phyloP scores from a whole-genome alignment of 2,329 filamentous ascomycete genomes.

The Catunica adiposa region DNA sequence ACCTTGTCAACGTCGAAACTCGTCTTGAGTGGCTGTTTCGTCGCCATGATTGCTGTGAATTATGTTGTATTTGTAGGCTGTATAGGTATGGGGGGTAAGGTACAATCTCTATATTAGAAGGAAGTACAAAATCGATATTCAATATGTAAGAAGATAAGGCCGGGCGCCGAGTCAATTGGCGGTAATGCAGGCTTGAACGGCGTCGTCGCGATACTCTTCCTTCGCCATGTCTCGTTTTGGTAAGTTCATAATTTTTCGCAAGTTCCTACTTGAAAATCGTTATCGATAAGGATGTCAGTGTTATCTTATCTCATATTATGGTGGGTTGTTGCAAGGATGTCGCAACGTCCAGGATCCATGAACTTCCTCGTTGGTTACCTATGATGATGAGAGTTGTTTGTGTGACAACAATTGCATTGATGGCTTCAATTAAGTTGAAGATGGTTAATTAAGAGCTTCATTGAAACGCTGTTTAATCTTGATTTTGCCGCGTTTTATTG shows the following conservation, averaged over 20 bases:
- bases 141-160: slow-evolving; percentile 10
- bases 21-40: slow-evolving; percentile 54
- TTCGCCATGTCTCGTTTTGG: background rate
- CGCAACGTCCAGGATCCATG: background rate
- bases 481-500: too few relatives aligned
- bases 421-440: too few relatives aligned
- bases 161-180: background rate
- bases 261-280: slow-evolving; percentile 15
- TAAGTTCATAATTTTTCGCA: slow-evolving; percentile 10
- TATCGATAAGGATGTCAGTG: slow-evolving; percentile 9
- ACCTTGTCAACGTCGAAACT: slow-evolving; percentile 74
- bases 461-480: too few relatives aligned
- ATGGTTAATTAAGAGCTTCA: too few relatives aligned
- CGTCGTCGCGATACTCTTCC: background rate
- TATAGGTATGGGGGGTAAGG: too few relatives aligned
- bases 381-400: too few relatives aligned
- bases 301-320: slow-evolving; percentile 12
- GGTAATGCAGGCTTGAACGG: background rate
- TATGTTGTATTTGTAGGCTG: too few relatives aligned
- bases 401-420: too few relatives aligned
- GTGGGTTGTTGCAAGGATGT: background rate
- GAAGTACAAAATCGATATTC: background rate
- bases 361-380: background rate
- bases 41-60: slow-evolving; percentile 34
- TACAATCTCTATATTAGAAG: too few relatives aligned